These are phyloP conservation scores for Akebia trifoliata DNA, from an alignment of 164 flowering plant genomes.

Conservation along the genomic window DNA sequence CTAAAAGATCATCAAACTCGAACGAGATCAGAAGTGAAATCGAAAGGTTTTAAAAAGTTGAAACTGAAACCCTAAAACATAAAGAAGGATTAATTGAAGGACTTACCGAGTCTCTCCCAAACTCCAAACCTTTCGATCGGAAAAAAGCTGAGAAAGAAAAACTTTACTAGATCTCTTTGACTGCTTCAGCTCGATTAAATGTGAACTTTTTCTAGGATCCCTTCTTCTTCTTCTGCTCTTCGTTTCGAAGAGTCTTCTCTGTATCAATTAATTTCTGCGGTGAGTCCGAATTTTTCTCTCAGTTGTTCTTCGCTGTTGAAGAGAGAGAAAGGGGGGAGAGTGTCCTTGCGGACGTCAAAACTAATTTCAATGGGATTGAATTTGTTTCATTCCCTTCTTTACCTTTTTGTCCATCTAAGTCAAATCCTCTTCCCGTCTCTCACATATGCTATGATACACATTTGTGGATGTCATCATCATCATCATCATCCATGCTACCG, in stretches of 20 bases:
- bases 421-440: constrained; percentile 16
- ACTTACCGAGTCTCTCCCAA: constrained; percentile 5
- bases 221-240: constrained; percentile 5
- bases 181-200: not conserved
- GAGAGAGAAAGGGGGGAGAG: constrained; percentile 10
- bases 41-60: constrained; percentile 1
- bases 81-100: constrained; percentile 3
- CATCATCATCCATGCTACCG: constrained; percentile 1
- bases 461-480: not conserved
- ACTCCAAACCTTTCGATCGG: constrained; percentile 1
- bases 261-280: not conserved
- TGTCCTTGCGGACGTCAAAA: constrained; percentile 38
- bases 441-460: not conserved
- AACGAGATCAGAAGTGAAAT: constrained; percentile 1
- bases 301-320: constrained; percentile 5
- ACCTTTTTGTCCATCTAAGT: constrained; percentile 22
- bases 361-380: constrained; percentile 22
- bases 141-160: too few relatives aligned
- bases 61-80: not conserved
- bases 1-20: not conserved
- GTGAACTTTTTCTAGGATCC: not conserved
- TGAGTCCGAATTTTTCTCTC: constrained; percentile 1
- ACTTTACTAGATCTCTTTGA: constrained; percentile 11
- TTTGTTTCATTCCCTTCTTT: constrained; percentile 14
- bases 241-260: not conserved